Evolutionary conservation across 1,139 yeast species (phyloP).

Genomic region (Kodamaea plutei): DNA sequence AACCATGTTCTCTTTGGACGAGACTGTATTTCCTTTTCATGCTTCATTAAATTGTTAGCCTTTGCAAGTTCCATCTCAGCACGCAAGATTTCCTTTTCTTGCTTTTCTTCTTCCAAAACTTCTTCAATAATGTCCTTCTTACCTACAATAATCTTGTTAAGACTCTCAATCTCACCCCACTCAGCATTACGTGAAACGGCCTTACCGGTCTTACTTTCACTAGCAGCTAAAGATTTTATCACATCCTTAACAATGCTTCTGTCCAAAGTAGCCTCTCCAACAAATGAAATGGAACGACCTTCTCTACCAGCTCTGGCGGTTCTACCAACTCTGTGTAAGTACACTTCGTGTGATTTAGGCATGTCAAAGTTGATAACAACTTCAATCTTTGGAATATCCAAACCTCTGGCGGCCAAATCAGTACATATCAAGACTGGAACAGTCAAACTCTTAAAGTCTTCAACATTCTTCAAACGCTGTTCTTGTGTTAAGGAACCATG

Average conservation of each 20-base stretch:
- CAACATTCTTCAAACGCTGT: constrained; percentile 83
- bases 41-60: constrained; percentile 78
- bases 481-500: constrained; percentile 96
- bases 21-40: constrained; percentile 75
- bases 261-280: constrained; percentile 83
- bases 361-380: constrained; percentile 90
- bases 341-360: constrained; percentile 89
- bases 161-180: constrained; percentile 75
- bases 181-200: constrained; percentile 82
- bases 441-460: constrained; percentile 71
- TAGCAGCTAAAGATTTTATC: constrained; percentile 50
- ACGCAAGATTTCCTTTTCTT: constrained; percentile 75
- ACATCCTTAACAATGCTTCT: constrained; percentile 87
- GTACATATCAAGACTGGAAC: constrained; percentile 93
- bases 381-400: constrained; percentile 97
- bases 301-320: constrained; percentile 99
- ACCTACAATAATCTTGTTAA: constrained; percentile 55
- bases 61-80: constrained; percentile 91
- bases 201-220: constrained; percentile 40
- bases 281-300: constrained; percentile 89
- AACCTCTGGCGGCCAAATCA: constrained; percentile 97
- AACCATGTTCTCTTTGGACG: constrained; percentile 98
- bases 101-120: constrained; percentile 81
- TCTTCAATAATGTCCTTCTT: constrained; percentile 65
- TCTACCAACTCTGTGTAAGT: constrained; percentile 97